Base-by-base conservation (phyloP, 2,329 filamentous ascomycete genomes). In the Cladorrhinum sp. region DNA sequence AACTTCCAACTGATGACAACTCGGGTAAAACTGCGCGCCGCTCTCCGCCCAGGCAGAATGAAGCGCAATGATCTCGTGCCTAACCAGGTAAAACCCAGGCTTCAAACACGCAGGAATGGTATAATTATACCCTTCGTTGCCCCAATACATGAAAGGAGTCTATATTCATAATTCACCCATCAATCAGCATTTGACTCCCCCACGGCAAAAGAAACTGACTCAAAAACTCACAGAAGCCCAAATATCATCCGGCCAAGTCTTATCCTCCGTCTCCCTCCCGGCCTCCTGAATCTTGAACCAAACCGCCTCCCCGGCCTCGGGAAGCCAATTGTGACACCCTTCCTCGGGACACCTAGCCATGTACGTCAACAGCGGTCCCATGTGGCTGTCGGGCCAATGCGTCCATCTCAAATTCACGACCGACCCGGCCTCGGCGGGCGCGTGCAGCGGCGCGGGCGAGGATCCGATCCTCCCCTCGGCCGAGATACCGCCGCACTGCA, bases 321-420 rank as follows among this genome's bases (percentile, higher is more conserved):
- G 82, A 63, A 77, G 70, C 67, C 76, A 84, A 54, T 72, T 73
- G 48, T 78, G 75, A 67, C 82, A 85, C 1, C 81, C 76, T 0
- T 73, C 68, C 46, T 80, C 78, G 0, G 82, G 81, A 69, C 84
- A 86, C 36, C 75, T 73, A 2, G 83, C 83, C 82, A 86, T 83
- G 67, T 86, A 86, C 0, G 83, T 86, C 55, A 86, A 73, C 0
- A 80, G 69, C 1, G 83, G 82, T 0, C 83, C 83, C 46, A 81
- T 75, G 59, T 84, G 82, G 7, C 73, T 77, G 5, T 77, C 75
- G 0, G 76, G 75, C 76, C 77, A 79, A 2, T 76, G 65, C 3
- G 82, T 86, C 83, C 84, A 86, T 54, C 73, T 73, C 2, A 86
- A 74, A 21, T 76, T 78, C 28, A 86, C 80, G 0, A 75, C 77